These are phyloP conservation scores for Beauveria scarabaeidicola DNA, from an alignment of 2,329 filamentous ascomycete species.

Conservation along the genomic window DNA sequence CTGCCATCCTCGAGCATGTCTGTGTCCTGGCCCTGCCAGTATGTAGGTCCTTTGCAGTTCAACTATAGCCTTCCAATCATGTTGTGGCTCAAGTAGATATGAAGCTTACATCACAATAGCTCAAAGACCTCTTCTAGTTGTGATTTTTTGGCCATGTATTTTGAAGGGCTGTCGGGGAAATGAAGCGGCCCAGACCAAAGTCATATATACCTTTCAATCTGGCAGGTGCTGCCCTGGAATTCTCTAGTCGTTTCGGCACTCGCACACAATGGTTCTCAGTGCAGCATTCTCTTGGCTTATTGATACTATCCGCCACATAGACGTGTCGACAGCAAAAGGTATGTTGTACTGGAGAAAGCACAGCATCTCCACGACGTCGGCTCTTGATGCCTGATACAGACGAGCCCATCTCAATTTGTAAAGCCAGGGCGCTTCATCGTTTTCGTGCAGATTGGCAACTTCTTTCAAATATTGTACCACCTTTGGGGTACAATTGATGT, in stretches of 20 bases:
- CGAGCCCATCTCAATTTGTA: slow-evolving; percentile 37
- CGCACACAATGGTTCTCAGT: slow-evolving; percentile 34
- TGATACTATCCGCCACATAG: slow-evolving; percentile 38
- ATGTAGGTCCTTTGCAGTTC: slow-evolving; percentile 24
- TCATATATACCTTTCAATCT: no score
- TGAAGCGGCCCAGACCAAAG: slow-evolving; percentile 17
- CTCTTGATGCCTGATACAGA: slow-evolving; percentile 42
- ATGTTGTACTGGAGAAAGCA: slow-evolving; percentile 44
- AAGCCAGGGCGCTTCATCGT: slow-evolving; percentile 30
- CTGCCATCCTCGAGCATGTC: slow-evolving; percentile 46
- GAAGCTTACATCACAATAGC: slow-evolving; percentile 32
- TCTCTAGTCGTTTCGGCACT: slow-evolving; percentile 23
- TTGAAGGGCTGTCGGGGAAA: slow-evolving; percentile 36
- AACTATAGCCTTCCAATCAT: slow-evolving; percentile 42
- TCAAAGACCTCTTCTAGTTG: slow-evolving; percentile 23
- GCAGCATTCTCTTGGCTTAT: slow-evolving; percentile 24
- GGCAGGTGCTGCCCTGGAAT: no score
- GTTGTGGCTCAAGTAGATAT: slow-evolving; percentile 52
- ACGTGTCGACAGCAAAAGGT: slow-evolving; percentile 40
- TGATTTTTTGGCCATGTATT: slow-evolving; percentile 27
- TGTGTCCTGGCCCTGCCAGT: slow-evolving; percentile 35
- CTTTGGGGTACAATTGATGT: slow-evolving; percentile 19
- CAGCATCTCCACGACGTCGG: slow-evolving; percentile 27
- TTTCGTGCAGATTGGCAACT: slow-evolving; percentile 17
- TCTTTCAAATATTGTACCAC: slow-evolving; percentile 23